These are phyloP conservation scores for Tilletia horrida DNA, from an alignment of 1,284 basidiomycete genomes.

Conservation along the genomic window DNA sequence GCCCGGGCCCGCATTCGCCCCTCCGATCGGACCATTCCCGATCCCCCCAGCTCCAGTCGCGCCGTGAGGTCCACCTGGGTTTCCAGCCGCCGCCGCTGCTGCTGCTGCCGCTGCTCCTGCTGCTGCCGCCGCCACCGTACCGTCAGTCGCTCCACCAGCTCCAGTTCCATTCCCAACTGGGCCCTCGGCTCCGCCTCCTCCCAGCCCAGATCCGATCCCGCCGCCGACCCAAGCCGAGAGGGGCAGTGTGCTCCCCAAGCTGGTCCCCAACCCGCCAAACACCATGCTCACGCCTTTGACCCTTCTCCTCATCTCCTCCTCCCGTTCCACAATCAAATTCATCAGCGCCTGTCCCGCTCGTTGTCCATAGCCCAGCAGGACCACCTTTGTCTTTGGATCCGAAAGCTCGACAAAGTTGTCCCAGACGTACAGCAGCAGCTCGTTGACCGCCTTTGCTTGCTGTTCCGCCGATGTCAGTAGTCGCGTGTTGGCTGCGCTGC, in stretches of 20 bases:
- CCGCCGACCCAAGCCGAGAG: conserved; percentile 10
- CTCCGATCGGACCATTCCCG: neutral
- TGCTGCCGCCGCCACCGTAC: no score
- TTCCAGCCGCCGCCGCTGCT: neutral
- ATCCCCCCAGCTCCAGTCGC: neutral
- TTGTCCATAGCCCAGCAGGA: neutral
- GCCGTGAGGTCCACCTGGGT: neutral
- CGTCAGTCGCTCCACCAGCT: no score
- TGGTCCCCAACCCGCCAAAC: conserved; percentile 6
- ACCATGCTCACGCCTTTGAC: conserved; percentile 2
- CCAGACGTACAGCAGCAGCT: conserved; percentile 80
- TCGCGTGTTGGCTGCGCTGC: conserved; percentile 17
- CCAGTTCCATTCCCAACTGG: no score
- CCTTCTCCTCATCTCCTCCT: neutral
- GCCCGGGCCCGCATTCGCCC: conserved; percentile 1
- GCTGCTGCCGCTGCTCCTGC: neutral
- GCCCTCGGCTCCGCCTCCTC: no score
- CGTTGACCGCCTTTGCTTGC: conserved; percentile 61
- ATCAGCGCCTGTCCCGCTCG: conserved; percentile 11
- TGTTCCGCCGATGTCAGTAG: conserved; percentile 51
- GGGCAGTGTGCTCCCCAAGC: neutral
- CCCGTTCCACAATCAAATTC: conserved; percentile 11
- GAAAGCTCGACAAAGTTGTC: conserved; percentile 83
- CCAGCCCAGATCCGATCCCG: neutral
- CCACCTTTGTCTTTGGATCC: conserved; percentile 9